Base-by-base conservation (phyloP, 1,284 basidiomycete species). In the Exsudoporus floridanus region DNA sequence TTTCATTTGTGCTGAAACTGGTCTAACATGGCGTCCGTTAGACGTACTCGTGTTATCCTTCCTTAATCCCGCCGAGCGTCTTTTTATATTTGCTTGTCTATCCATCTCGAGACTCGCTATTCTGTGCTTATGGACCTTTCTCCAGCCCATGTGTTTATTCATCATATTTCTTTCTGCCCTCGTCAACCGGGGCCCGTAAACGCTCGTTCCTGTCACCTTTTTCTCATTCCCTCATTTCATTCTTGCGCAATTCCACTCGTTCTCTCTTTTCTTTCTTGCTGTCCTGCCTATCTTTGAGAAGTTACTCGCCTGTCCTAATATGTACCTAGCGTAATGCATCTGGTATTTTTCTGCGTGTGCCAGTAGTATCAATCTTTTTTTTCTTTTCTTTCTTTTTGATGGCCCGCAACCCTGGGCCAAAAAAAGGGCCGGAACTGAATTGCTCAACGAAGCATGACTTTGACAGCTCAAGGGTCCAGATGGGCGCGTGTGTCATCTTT, bases 321-420 rank as follows among this genome's bases (percentile, higher is more conserved):
- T 60, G 55, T 63, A 61, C 30, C 46, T 55, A 55, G 47, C 59
- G 18, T 63, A 60, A 60, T 59, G 41, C 60, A 45, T 39, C 36
- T 28, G 30, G 43, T 49, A 38, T 61, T 47, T 39, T 31, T 10
- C 21, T 33, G 13, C 10, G 37, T 13, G 55, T 31, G 36, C 30
- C 12, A 4, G 10, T 12, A 30, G 10, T 12, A 30, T 30, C 27
- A 27, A 27, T 9, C 1, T 27, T 7, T 30, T n/a, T 14, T 12
- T 28, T n/a, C n/a, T n/a, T n/a, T n/a, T n/a, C n/a, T n/a, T n/a
- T n/a, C n/a, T 19, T 21, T 28, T 23, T 31, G 16, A 21, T 49
- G 19, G 27, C 33, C 25, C 12, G 12, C 19, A 30, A 12, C 28
- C 28, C 28, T 30, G 21, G 9, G 14, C 25, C n/a, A n/a, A n/a